Base-by-base conservation (phyloP, 805 yeast species). In the Zygosaccharomyces bisporus region DNA sequence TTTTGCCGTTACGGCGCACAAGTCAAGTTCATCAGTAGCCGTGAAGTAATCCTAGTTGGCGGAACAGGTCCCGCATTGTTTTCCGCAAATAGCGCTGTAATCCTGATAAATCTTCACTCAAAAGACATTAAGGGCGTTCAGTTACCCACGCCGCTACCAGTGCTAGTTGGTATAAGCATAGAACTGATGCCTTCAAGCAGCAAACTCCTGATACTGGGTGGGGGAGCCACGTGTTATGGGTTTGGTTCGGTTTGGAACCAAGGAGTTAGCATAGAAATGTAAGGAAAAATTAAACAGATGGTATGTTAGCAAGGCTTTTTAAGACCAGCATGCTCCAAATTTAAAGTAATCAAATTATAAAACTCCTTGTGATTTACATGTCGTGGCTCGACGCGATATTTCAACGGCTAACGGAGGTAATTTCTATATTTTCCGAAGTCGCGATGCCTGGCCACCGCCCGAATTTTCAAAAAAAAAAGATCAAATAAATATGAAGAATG, bases 161-260 rank as follows among this genome's bases (percentile, higher is more conserved):
- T 81, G 44, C 62, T 81, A 7, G 72, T 79, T 7, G 89, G 89
- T 1, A 75, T 74, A 49, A 75, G 73, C 27, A 16, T 48, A 36
- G 43, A 75, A 18, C 59, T 66, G 9, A 56, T 60, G 3, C 29
- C 60, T 5, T 37, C 53, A 3, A 37, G 50, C n/a, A 44, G 46
- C 2, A 50, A 51, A 4, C 16, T 60, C 5, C 42, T 64, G 16
- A 53, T 77, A 39, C 50, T 77, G 34, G 84, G 81, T 6, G 91
- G 95, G 3, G 95, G 95, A 3, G 90, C 85, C 0, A 87, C 85
- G 1, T 86, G 95, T 57, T 86, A 82, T 52, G 83, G 90, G 0
- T 86, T 85, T 65, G 95, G 95, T 0, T 70, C 81, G 0, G 71
- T 71, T 16, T 74, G 76, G 73, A 75, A 76, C 36, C 17, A 35